These are phyloP conservation scores for Suhomyces bolitotheri DNA, from an alignment of 1,139 yeast genomes.

Conservation along the genomic window DNA sequence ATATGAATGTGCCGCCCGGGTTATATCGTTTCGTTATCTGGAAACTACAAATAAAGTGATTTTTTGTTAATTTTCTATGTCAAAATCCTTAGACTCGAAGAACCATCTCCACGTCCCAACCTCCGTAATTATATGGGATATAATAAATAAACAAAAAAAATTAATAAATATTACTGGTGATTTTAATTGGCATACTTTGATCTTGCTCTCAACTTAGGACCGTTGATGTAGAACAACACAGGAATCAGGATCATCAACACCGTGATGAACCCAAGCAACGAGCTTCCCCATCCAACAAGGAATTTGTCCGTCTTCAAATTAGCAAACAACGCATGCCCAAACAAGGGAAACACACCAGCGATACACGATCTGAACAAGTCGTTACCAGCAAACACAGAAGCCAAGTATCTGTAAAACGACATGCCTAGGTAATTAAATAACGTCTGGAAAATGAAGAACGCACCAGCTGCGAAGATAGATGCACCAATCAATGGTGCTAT, in stretches of 20 bases:
- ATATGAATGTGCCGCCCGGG: too few relatives aligned
- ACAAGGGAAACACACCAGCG: constrained; percentile 65
- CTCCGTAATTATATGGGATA: too few relatives aligned
- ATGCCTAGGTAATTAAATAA: constrained; percentile 35
- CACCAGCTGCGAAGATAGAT: constrained; percentile 36
- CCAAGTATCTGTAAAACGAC: constrained; percentile 44
- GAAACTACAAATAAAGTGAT: too few relatives aligned
- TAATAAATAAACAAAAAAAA: too few relatives aligned
- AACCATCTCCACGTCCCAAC: too few relatives aligned
- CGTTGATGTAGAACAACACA: constrained; percentile 46
- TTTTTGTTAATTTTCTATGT: too few relatives aligned
- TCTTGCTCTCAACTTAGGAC: constrained; percentile 50
- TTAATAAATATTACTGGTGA: too few relatives aligned
- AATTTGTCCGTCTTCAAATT: constrained; percentile 42
- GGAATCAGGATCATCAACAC: constrained; percentile 47
- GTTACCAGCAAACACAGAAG: constrained; percentile 61
- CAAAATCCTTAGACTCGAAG: too few relatives aligned
- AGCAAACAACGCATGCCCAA: constrained; percentile 52
- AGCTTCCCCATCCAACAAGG: constrained; percentile 60
- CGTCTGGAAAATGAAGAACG: constrained; percentile 44
- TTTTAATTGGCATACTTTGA: constrained; percentile 36
- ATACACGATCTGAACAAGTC: constrained; percentile 51
- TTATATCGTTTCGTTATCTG: too few relatives aligned
- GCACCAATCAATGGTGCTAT: constrained; percentile 46
- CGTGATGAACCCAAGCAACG: constrained; percentile 46